Conservation (phyloP, 331 rosid genomes). For the Rosa hybrid region DNA sequence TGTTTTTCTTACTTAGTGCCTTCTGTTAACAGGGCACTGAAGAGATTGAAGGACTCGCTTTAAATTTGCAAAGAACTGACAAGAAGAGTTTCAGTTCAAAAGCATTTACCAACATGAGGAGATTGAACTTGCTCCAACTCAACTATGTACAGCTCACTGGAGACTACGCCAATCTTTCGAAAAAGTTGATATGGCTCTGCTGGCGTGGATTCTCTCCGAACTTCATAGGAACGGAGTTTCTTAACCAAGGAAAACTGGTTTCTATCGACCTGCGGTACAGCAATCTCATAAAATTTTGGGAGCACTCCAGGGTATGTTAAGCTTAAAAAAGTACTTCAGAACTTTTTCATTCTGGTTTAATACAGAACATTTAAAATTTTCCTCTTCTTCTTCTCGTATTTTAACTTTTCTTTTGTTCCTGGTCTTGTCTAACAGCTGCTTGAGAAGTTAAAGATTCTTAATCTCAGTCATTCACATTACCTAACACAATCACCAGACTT, state of each 20-base stretch:
- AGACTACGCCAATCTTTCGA: background rate
- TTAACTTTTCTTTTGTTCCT: too few relatives aligned
- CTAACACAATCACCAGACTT: background rate
- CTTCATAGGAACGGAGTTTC: background rate
- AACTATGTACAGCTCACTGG: background rate
- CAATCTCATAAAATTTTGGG: slow-evolving; percentile 10
- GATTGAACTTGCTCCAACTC: background rate
- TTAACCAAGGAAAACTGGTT: slow-evolving; percentile 21
- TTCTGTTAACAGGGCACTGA: slow-evolving; percentile 18
- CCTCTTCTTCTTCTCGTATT: too few relatives aligned
- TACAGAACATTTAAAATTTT: too few relatives aligned
- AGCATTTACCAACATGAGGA: background rate
- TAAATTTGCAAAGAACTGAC: background rate
- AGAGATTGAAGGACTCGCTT: background rate
- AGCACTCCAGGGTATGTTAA: too few relatives aligned
- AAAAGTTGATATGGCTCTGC: background rate
- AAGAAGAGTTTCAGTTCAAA: background rate
- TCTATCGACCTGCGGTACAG: slow-evolving; percentile 30
- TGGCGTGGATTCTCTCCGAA: background rate
- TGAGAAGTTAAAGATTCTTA: background rate
- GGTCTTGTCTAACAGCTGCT: background rate
- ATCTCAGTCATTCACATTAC: background rate
- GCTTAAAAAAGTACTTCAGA: too few relatives aligned
- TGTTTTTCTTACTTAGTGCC: background rate
- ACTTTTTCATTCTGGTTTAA: too few relatives aligned